A percentile compares a stretch with the other conserved stretches of the same genome.
These are phyloP conservation scores for Lathyrus sativus DNA, from an alignment of 306 rosid genomes.

Conservation along the genomic window DNA sequence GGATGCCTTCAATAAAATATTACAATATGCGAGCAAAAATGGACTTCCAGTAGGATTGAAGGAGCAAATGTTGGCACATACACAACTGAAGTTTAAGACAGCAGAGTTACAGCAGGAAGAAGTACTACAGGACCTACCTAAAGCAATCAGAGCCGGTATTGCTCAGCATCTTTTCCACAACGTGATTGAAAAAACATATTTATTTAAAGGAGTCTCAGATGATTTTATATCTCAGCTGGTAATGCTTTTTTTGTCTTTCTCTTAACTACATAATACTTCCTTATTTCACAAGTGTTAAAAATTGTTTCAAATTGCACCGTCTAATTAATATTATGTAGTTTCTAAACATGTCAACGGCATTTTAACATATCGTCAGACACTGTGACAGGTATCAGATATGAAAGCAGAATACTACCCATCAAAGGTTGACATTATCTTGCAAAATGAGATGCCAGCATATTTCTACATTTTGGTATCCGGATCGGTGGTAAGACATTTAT, in stretches of 20 bases:
- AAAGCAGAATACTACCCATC: constrained; percentile 88
- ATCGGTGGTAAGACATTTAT: constrained; percentile 61
- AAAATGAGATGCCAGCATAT: constrained; percentile 80
- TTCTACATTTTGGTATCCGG: constrained; percentile 81
- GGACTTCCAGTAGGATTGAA: constrained; percentile 79
- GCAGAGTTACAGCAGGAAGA: constrained; percentile 81
- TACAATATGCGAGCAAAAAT: constrained; percentile 72
- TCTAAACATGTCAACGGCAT: constrained; percentile 34
- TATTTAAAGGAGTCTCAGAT: constrained; percentile 73
- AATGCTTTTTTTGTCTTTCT: constrained; percentile 4
- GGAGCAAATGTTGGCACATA: constrained; percentile 81
- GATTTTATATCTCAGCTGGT: constrained; percentile 75
- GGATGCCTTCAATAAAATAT: constrained; percentile 66
- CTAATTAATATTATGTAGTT: background rate
- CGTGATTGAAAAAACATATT: constrained; percentile 59
- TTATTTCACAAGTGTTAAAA: too few species aligned
- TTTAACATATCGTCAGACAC: constrained; percentile 22
- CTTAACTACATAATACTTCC: constrained; percentile 1
- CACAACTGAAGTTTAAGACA: constrained; percentile 83
- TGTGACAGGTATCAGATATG: constrained; percentile 71
- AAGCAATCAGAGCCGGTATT: constrained; percentile 74
- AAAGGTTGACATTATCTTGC: constrained; percentile 76
- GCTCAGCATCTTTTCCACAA: constrained; percentile 73
- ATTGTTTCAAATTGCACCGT: too few species aligned
- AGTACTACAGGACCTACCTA: constrained; percentile 70